phyloP scores from a whole-genome alignment of 1,284 basidiomycete species.

The Peniophora sp. region DNA sequence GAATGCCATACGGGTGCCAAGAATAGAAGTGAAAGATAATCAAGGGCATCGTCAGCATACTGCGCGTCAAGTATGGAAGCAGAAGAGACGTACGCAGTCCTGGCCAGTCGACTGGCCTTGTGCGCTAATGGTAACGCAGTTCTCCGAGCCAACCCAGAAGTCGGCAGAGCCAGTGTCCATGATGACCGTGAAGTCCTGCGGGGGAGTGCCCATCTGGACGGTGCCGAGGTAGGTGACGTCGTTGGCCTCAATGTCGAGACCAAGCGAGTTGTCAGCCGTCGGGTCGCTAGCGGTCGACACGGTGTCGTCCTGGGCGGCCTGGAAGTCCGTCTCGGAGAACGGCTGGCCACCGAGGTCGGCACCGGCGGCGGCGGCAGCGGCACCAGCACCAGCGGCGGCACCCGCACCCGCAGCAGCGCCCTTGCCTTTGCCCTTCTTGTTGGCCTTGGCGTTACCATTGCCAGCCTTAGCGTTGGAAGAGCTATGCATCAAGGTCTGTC shows the following conservation, averaged over 20 bases:
- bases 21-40: conserved; percentile 1
- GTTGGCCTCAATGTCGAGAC: conserved; percentile 62
- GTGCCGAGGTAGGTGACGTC: conserved; percentile 63
- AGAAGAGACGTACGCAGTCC: conserved; percentile 37
- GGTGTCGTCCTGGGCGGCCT: conserved; percentile 29
- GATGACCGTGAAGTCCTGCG: conserved; percentile 62
- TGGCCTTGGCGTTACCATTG: conserved; percentile 5
- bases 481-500: conserved; percentile 13
- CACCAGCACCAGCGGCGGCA: conserved; percentile 8
- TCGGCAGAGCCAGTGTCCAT: conserved; percentile 87
- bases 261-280: conserved; percentile 52
- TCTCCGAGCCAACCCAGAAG: conserved; percentile 68
- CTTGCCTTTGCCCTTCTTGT: conserved; percentile 9
- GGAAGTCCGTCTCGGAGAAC: conserved; percentile 11
- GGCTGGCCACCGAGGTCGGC: conserved; percentile 1
- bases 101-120: conserved; percentile 25
- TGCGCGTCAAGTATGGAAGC: not conserved
- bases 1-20: conserved; percentile 7
- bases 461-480: conserved; percentile 4
- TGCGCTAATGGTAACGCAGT: conserved; percentile 33
- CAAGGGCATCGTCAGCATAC: not conserved
- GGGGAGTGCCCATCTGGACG: conserved; percentile 74
- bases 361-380: conserved; percentile 1
- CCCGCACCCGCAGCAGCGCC: conserved; percentile 7
- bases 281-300: conserved; percentile 48